Conservation (phyloP, 2,329 filamentous ascomycete genomes). For the Chaetomiaceae sp. region DNA sequence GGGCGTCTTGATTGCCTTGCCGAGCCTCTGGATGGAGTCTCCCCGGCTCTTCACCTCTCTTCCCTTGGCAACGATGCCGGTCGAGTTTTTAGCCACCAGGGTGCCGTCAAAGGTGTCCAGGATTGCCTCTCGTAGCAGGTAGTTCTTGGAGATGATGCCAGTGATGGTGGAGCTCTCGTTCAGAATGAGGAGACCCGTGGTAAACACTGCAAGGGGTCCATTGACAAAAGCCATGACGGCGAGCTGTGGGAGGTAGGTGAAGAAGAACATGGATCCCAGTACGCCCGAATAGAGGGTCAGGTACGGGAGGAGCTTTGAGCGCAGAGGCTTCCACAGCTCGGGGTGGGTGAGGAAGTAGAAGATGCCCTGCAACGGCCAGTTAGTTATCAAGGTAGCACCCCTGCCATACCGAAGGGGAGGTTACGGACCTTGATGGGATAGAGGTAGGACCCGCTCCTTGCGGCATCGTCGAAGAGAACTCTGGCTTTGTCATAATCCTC, state of each 20-base stretch:
- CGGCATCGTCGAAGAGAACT: conserved; percentile 60
- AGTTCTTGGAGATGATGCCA: conserved; percentile 57
- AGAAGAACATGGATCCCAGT: conserved; percentile 75
- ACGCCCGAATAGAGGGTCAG: conserved; percentile 67
- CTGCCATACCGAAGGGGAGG: not conserved
- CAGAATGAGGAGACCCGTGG: conserved; percentile 63
- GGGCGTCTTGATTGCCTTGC: conserved; percentile 53
- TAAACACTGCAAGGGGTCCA: conserved; percentile 72
- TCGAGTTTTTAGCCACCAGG: conserved; percentile 47
- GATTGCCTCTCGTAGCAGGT: conserved; percentile 75
- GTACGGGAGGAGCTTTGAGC: conserved; percentile 53
- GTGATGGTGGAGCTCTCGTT: conserved; percentile 57
- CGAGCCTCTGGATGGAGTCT: conserved; percentile 53
- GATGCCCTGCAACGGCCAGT: conserved; percentile 43
- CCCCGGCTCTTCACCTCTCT: conserved; percentile 63
- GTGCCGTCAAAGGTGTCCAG: conserved; percentile 86
- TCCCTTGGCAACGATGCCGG: conserved; percentile 65
- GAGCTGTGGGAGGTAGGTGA: conserved; percentile 82
- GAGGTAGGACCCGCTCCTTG: conserved; percentile 71
- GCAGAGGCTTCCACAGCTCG: conserved; percentile 54
- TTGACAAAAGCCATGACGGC: conserved; percentile 79
- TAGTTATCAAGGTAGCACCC: not conserved
- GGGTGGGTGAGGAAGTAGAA: conserved; percentile 54
- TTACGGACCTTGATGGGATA: conserved; percentile 77
- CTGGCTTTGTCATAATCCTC: conserved; percentile 69